phyloP scores from a whole-genome alignment of 164 flowering plant genomes.

The Chimonanthus salicifolius region DNA sequence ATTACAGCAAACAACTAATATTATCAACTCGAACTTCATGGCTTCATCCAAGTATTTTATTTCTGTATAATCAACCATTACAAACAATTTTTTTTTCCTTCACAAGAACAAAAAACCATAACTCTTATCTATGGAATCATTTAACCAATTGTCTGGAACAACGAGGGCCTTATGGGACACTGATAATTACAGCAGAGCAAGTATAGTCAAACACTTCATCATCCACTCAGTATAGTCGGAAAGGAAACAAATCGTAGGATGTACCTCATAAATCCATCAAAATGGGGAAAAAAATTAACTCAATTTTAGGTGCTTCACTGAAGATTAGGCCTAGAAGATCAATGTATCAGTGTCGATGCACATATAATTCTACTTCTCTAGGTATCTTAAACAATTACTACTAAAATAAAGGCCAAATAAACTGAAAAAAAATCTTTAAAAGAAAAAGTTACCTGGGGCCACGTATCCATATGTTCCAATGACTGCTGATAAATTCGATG shows the following conservation, averaged over 20 bases:
- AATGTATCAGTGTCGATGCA: not conserved
- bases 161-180: not conserved
- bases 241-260: not conserved
- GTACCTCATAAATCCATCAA: not conserved
- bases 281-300: not conserved
- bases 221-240: not conserved
- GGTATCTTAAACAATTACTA: not conserved
- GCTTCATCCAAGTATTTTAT: not conserved
- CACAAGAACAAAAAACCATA: not conserved
- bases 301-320: too few relatives aligned
- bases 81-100: not conserved
- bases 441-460: constrained; percentile 9
- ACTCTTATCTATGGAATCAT: too few relatives aligned
- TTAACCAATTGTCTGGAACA: not conserved
- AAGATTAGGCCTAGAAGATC: too few relatives aligned
- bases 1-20: not conserved
- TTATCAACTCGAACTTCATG: too few relatives aligned
- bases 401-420: not conserved
- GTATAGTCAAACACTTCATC: not conserved
- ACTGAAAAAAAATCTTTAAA: too few relatives aligned
- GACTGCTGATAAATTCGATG: not conserved
- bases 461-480: constrained; percentile 12
- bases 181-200: not conserved
- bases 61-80: not conserved
- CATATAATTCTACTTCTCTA: not conserved